Conservation (phyloP, 164 flowering plant species). For the Kalanchoe fedtschenkoi region DNA sequence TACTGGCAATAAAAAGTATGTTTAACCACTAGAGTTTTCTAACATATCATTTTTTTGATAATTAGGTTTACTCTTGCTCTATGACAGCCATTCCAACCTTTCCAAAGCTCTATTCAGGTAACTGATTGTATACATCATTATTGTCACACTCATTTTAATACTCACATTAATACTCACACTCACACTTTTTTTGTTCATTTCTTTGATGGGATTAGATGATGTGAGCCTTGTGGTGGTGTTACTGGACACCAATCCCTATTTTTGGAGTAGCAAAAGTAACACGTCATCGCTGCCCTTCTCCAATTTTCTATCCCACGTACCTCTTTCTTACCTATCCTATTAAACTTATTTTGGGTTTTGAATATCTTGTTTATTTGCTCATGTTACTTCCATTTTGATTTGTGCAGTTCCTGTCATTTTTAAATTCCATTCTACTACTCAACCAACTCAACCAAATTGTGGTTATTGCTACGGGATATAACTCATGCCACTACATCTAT, state of each 20-base stretch:
- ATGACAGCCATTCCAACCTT: conserved; percentile 23
- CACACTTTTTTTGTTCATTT: neutral
- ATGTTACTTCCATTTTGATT: neutral
- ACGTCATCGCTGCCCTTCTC: conserved; percentile 40
- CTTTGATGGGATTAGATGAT: conserved; percentile 57
- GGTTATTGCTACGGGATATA: conserved; percentile 73
- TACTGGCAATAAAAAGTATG: no score
- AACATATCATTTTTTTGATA: no score
- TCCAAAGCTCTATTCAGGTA: conserved; percentile 53
- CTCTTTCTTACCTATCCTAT: neutral
- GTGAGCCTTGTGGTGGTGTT: conserved; percentile 76
- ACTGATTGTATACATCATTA: no score
- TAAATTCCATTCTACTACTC: conserved; percentile 64
- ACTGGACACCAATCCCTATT: conserved; percentile 79
- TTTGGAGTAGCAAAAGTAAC: conserved; percentile 41
- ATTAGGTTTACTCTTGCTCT: no score
- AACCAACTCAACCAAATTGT: conserved; percentile 88
- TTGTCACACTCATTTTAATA: conserved; percentile 4
- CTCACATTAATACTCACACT: no score
- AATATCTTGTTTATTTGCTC: neutral
- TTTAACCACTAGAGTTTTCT: no score
- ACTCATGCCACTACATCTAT: conserved; percentile 63
- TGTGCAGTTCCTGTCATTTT: conserved; percentile 61
- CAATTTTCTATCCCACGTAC: conserved; percentile 58
- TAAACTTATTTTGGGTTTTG: neutral